Conservation (phyloP, 1,139 yeast species). For the Scheffersomyces stambukii region DNA sequence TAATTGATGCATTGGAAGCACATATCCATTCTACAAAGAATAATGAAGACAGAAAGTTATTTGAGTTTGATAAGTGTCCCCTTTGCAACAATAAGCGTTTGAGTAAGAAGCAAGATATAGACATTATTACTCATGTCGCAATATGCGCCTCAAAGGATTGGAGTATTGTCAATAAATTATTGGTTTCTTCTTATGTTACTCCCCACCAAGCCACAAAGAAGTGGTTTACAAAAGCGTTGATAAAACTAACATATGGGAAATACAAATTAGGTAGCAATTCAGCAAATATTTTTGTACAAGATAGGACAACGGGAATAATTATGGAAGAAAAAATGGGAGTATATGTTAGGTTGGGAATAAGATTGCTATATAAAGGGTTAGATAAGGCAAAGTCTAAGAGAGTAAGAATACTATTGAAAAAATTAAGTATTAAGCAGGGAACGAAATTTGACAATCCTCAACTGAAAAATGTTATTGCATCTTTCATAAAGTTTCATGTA, state of each 20-base stretch:
- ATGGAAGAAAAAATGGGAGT: conserved; percentile 91
- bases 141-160: conserved; percentile 80
- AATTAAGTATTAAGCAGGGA: conserved; percentile 78
- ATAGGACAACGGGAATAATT: conserved; percentile 79
- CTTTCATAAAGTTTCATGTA: conserved; percentile 79
- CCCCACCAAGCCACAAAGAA: conserved; percentile 79
- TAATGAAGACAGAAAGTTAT: conserved; percentile 30
- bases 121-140: conserved; percentile 81
- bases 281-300: conserved; percentile 92
- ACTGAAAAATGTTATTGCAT: conserved; percentile 63
- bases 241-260: conserved; percentile 84
- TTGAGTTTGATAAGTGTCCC: conserved; percentile 70
- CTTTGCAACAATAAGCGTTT: conserved; percentile 64
- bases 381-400: conserved; percentile 50
- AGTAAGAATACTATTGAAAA: conserved; percentile 55
- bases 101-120: conserved; percentile 53
- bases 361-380: conserved; percentile 76
- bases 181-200: conserved; percentile 71
- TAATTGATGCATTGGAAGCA: conserved; percentile 50
- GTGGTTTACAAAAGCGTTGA: conserved; percentile 82
- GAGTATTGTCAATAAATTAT: conserved; percentile 61
- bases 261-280: conserved; percentile 85
- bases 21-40: conserved; percentile 20
- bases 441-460: conserved; percentile 68
- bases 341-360: conserved; percentile 81